phyloP scores from a whole-genome alignment of 805 yeast genomes.

The Candida quercuum region DNA sequence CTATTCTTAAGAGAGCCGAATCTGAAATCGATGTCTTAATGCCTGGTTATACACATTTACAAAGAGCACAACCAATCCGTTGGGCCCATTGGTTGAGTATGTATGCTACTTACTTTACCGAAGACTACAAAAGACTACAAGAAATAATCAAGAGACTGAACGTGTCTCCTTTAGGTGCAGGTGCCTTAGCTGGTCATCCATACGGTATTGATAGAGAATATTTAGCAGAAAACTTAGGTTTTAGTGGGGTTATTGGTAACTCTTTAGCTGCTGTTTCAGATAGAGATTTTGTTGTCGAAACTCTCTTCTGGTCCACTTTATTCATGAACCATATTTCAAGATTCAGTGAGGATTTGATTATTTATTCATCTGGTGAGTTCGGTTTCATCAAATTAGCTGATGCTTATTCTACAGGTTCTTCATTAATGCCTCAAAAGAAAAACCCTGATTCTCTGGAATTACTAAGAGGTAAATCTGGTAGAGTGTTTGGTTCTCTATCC shows the following conservation, averaged over 20 bases:
- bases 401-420: conserved; percentile 97
- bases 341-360: conserved; percentile 89
- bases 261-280: conserved; percentile 96
- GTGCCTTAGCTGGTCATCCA: conserved; percentile 99
- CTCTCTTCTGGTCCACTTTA: conserved; percentile 91
- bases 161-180: conserved; percentile 89
- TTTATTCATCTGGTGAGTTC: conserved; percentile 96
- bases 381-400: conserved; percentile 91
- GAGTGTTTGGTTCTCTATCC: conserved; percentile 90
- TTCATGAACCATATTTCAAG: conserved; percentile 95
- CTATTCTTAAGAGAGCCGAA: conserved; percentile 70
- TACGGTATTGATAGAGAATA: conserved; percentile 96
- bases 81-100: conserved; percentile 98
- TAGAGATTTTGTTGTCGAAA: conserved; percentile 94
- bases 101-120: conserved; percentile 90
- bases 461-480: conserved; percentile 93
- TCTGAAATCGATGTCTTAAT: conserved; percentile 84
- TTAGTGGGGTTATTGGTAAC: conserved; percentile 85
- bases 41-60: conserved; percentile 99
- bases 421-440: conserved; percentile 98
- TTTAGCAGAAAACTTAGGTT: conserved; percentile 75
- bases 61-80: conserved; percentile 97
- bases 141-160: conserved; percentile 82
- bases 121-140: conserved; percentile 79
- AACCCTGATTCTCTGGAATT: conserved; percentile 96